Base-by-base conservation (phyloP, 805 yeast species). In the Candida maesae region DNA sequence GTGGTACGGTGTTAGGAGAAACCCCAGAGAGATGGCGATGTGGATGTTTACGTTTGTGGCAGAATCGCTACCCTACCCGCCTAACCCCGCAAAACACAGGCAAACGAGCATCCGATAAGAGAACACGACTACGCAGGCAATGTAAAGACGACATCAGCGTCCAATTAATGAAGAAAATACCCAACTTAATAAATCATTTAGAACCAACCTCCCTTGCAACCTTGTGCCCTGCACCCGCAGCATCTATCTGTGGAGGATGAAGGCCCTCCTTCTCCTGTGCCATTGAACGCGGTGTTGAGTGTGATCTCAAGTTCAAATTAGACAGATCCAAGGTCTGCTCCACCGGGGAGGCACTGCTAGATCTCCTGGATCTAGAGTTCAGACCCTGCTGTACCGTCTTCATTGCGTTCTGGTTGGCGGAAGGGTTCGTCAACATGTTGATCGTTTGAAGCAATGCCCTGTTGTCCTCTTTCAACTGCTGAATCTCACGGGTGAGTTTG, bases 401-500 rank as follows among this genome's bases (percentile, higher is more conserved):
- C 24, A 8, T 21, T 7, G 10, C 24, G 10, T 10, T 41, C 33
- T 6, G 52, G 29, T 6, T 36, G 20, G 5, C 12, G n/a, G 49
- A 35, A 5, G 50, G 38, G 33, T 35, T 37, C 2, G 53, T 44
- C 12, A 54, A 32, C n/a, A 43, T 41, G 33, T 49, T 54, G 18
- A 57, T 45, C 2, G 57, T 53, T 19, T 51, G 53, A 17, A 51
- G 25, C 35, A 76, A 59, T 9, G 52, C 45, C 30, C 65, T 65
- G 49, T 74, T 77, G 50, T 80, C 86, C 14, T 74, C 76, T 48
- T 72, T 74, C 45, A 82, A 59, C 6, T 49, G 43, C 19, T 66
- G 67, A 26, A 83, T 80, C 55, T 82, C 87, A 39, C 74, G 71
- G 77, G 80, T 81, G 31, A 82, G 63, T 56, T 72, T 74, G 53